phyloP scores from a whole-genome alignment of 2,329 filamentous ascomycete species.

The Emmonsiellopsis sp. region DNA sequence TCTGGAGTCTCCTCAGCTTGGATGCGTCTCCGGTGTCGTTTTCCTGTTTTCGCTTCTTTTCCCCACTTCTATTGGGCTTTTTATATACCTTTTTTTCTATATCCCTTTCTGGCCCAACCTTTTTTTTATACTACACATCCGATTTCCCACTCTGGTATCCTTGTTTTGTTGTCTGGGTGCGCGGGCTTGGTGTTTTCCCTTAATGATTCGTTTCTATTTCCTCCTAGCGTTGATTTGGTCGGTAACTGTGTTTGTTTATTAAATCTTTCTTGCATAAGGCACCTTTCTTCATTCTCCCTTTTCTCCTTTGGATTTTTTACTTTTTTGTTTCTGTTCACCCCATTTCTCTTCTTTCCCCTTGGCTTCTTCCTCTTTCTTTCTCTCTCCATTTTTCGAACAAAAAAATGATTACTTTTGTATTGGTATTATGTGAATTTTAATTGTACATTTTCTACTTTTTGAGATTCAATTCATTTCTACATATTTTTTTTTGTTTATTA shows the following conservation, averaged over 20 bases:
- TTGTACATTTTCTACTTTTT: neutral
- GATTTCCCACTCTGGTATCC: neutral
- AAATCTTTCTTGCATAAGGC: too few species aligned
- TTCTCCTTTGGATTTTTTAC: neutral
- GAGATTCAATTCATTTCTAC: neutral
- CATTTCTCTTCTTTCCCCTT: neutral
- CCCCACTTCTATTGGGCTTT: neutral
- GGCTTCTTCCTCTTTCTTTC: neutral
- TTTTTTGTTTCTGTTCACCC: neutral
- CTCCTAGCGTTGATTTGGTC: neutral
- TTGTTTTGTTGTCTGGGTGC: neutral
- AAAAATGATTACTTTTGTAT: neutral
- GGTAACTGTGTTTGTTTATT: neutral
- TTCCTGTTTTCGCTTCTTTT: neutral
- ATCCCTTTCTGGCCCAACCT: neutral
- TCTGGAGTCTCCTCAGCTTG: too few species aligned
- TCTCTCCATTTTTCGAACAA: neutral
- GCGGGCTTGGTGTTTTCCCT: neutral
- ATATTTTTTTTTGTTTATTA: constrained; percentile 1
- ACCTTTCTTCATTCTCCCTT: neutral
- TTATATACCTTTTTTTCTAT: neutral
- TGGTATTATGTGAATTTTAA: neutral
- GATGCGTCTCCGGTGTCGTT: neutral
- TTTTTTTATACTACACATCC: neutral
- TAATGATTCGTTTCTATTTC: neutral